A percentile compares a stretch with the other conserved stretches of the same genome.
phyloP scores from a whole-genome alignment of 2,329 filamentous ascomycete species.

The Pseudogymnoascus verrucosus region DNA sequence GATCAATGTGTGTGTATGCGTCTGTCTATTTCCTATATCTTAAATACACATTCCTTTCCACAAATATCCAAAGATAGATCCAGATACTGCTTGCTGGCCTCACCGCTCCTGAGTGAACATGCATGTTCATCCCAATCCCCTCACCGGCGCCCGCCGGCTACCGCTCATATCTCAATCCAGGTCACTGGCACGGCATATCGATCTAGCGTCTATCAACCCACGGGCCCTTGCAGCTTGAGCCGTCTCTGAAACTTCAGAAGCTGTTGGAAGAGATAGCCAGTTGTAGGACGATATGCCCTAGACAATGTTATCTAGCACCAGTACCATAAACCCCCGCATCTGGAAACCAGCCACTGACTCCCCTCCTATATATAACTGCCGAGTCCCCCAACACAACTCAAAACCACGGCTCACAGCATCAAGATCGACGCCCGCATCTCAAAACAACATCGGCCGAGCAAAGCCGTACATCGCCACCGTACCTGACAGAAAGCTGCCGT shows the following conservation, averaged over 20 bases:
- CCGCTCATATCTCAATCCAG: not conserved
- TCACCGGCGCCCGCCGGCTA: not conserved
- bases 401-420: not conserved
- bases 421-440: not conserved
- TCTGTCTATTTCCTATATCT: not conserved
- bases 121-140: not conserved
- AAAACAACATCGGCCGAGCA: not conserved
- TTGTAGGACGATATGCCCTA: not conserved
- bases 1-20: not conserved
- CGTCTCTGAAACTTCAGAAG: not conserved
- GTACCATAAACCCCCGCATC: not conserved
- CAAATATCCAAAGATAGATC: constrained; percentile 1
- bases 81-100: not conserved
- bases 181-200: not conserved
- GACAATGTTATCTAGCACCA: not conserved
- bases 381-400: not conserved
- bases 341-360: not conserved
- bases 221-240: not conserved
- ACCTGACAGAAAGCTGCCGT: not conserved
- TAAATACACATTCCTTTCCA: not conserved
- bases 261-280: not conserved
- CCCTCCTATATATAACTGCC: not conserved
- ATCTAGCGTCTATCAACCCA: not conserved
- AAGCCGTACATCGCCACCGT: not conserved
- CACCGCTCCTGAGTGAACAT: not conserved